These are phyloP conservation scores for Punica granatum DNA, from an alignment of 345 rosid species.

Conservation along the genomic window DNA sequence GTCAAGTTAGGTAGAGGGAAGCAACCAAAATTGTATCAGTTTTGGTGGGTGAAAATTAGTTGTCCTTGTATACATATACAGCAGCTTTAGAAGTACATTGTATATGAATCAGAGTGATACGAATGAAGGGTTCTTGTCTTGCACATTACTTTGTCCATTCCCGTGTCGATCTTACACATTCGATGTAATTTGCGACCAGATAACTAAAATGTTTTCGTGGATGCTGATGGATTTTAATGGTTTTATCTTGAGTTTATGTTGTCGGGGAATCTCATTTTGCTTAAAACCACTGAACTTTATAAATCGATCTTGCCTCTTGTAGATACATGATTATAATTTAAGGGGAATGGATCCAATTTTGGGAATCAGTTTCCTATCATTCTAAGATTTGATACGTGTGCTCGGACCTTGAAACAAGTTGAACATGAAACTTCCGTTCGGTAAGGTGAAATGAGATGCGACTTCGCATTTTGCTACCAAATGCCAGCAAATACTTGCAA, in stretches of 20 bases:
- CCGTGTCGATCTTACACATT: no score
- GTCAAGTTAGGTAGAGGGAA: conserved; percentile 2
- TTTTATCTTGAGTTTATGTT: neutral
- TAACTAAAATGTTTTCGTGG: neutral
- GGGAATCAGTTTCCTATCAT: no score
- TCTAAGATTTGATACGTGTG: no score
- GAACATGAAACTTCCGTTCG: no score
- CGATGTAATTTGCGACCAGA: no score
- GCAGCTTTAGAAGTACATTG: conserved; percentile 1
- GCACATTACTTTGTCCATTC: neutral
- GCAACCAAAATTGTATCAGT: conserved; percentile 9
- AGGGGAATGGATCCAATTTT: no score
- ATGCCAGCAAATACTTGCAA: neutral
- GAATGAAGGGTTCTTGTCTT: conserved; percentile 1
- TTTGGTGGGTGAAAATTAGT: conserved; percentile 11
- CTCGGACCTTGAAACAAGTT: no score
- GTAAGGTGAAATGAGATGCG: no score
- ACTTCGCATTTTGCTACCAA: no score
- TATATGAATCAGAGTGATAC: conserved; percentile 8
- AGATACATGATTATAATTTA: no score
- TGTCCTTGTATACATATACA: conserved; percentile 7
- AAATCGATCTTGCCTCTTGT: neutral
- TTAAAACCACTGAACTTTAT: neutral
- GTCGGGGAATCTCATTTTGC: neutral
- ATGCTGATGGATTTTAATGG: neutral